A percentile compares a stretch with the other conserved stretches of the same genome.
Evolutionary conservation across 805 yeast species (phyloP).

Genomic region (Lipomyces anomalus): DNA sequence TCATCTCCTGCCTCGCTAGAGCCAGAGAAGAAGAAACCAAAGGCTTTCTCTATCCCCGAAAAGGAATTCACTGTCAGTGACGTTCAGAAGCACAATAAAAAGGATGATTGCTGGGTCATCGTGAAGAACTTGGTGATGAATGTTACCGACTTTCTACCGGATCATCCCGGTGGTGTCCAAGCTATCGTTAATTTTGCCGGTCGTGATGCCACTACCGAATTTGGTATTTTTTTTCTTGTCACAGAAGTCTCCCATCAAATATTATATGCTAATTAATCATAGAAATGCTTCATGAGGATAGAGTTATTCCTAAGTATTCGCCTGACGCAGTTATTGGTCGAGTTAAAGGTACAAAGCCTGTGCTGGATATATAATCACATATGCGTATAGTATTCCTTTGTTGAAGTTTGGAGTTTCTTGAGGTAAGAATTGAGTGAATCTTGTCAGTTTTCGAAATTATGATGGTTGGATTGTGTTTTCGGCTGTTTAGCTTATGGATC

Average conservation of each 20-base stretch:
- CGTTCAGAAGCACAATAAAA: conserved; percentile 42
- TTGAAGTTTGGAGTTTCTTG: background rate
- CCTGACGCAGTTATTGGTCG: conserved; percentile 46
- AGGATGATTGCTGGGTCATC: conserved; percentile 69
- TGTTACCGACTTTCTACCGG: conserved; percentile 48
- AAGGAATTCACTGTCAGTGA: conserved; percentile 43
- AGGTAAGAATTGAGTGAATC: no score
- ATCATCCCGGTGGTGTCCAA: conserved; percentile 64
- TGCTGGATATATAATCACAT: conserved; percentile 33
- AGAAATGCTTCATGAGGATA: conserved; percentile 61
- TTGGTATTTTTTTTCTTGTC: no score
- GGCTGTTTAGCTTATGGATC: no score
- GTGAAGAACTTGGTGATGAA: conserved; percentile 64
- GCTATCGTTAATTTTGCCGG: conserved; percentile 72
- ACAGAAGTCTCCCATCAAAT: no score
- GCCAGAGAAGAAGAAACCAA: conserved; percentile 7
- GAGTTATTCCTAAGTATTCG: conserved; percentile 47
- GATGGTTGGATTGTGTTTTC: no score
- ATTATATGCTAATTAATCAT: no score
- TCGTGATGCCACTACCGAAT: conserved; percentile 63
- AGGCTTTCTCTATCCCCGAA: conserved; percentile 40
- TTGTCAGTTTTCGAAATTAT: no score
- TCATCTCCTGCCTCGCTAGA: conserved; percentile 10
- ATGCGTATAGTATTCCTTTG: background rate
- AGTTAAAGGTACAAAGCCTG: conserved; percentile 43